Evolutionary conservation across 495 filamentous ascomycete genomes (phyloP).

Genomic region (Apodospora peruviana): DNA sequence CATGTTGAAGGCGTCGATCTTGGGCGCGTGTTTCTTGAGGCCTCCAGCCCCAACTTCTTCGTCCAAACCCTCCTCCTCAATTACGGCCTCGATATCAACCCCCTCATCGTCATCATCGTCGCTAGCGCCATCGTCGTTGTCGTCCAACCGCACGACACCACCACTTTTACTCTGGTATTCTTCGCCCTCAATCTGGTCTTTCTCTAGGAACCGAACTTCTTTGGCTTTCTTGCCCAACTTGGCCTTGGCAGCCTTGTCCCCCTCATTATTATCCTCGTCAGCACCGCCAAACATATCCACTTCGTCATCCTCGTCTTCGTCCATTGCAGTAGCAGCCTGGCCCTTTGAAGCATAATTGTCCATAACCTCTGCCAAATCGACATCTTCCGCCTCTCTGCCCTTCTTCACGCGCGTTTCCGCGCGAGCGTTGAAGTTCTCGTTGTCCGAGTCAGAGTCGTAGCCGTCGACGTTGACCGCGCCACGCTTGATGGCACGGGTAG

Average conservation of each 20-base stretch:
- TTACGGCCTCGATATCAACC: conserved; percentile 60
- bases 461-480: conserved; percentile 93
- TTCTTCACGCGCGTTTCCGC: conserved; percentile 52
- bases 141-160: conserved; percentile 51
- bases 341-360: conserved; percentile 34
- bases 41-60: conserved; percentile 84
- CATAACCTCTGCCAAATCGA: conserved; percentile 36
- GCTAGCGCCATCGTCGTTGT: conserved; percentile 42
- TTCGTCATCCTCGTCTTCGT: conserved; percentile 65
- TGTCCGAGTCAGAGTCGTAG: conserved; percentile 91
- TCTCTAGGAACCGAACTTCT: conserved; percentile 68
- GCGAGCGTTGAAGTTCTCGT: conserved; percentile 76
- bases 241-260: conserved; percentile 35
- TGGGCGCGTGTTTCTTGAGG: conserved; percentile 91
- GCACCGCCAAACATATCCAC: conserved; percentile 91
- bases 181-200: conserved; percentile 80
- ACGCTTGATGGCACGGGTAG: conserved; percentile 71
- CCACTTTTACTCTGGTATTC: conserved; percentile 68
- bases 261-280: conserved; percentile 56
- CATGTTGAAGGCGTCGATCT: conserved; percentile 96
- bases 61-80: conserved; percentile 65
- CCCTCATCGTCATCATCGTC: conserved; percentile 71
- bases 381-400: conserved; percentile 33
- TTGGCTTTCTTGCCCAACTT: conserved; percentile 65
- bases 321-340: conserved; percentile 16